Evolutionary conservation across 345 rosid genomes (phyloP).

Genomic region (Ceriops decandra): DNA sequence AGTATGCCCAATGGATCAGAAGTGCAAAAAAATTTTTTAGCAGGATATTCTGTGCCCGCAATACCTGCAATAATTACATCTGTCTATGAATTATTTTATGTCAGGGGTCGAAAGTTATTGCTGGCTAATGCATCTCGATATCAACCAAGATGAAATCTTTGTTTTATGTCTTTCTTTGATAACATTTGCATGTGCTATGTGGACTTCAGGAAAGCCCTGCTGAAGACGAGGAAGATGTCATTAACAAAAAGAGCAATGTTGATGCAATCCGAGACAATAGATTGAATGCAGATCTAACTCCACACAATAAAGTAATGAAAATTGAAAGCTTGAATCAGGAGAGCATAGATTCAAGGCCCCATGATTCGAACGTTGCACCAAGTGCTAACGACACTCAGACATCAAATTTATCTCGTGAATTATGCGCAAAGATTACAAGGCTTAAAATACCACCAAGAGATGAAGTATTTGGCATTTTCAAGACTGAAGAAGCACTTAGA

Average conservation of each 20-base stretch:
- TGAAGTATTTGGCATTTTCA: conserved; percentile 17
- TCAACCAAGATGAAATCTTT: too few relatives aligned
- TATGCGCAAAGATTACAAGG: conserved; percentile 33
- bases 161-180: not conserved
- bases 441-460: conserved; percentile 35
- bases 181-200: not conserved
- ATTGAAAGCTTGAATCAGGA: conserved; percentile 14
- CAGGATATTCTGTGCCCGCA: too few relatives aligned
- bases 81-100: too few relatives aligned
- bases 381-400: conserved; percentile 14
- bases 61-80: not conserved
- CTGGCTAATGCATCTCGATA: too few relatives aligned
- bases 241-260: conserved; percentile 19
- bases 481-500: conserved; percentile 22
- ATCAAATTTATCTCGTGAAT: conserved; percentile 24
- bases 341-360: conserved; percentile 18
- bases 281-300: conserved; percentile 26
- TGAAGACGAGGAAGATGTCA: conserved; percentile 52
- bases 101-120: too few relatives aligned
- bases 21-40: not conserved
- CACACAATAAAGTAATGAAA: conserved; percentile 22
- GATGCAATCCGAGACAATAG: conserved; percentile 23
- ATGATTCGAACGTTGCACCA: conserved; percentile 4
- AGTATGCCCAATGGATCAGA: not conserved
- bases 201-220: conserved; percentile 52